A percentile compares a stretch with the other conserved stretches of the same genome.
Evolutionary conservation across 441 rosid genomes (phyloP).

Genomic region (Syzygium syzygioides): DNA sequence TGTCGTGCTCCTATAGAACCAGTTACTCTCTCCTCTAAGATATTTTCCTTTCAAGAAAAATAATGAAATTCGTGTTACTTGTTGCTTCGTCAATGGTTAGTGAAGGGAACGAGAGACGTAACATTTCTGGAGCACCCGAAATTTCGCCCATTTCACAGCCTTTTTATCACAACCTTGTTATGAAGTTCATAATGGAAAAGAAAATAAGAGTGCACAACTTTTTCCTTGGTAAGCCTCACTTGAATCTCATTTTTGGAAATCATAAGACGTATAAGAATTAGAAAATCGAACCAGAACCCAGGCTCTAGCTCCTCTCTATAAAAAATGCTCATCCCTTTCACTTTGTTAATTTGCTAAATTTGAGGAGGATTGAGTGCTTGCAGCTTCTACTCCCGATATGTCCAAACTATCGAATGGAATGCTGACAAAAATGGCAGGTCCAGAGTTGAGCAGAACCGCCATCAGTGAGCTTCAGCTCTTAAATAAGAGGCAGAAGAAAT

Average conservation of each 20-base stretch:
- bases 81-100: not conserved
- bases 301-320: not conserved
- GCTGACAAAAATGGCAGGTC: not conserved
- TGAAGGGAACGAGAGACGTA: not conserved
- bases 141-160: not conserved
- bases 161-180: not conserved
- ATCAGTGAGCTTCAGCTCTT: not conserved
- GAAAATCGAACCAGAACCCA: not conserved
- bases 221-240: not conserved
- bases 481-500: not conserved
- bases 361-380: not conserved
- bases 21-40: not conserved
- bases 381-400: not conserved
- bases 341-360: not conserved
- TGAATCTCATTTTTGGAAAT: not conserved
- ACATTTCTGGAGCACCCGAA: not conserved
- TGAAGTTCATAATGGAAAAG: not conserved
- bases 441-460: not conserved
- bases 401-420: not conserved
- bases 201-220: not conserved
- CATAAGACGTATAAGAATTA: not conserved
- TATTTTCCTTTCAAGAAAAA: not conserved
- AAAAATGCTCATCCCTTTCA: not conserved
- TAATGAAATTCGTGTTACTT: not conserved
- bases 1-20: not conserved